Evolutionary conservation across 768 basidiomycete species (phyloP).

Genomic region (Mrakia hoshinonis): DNA sequence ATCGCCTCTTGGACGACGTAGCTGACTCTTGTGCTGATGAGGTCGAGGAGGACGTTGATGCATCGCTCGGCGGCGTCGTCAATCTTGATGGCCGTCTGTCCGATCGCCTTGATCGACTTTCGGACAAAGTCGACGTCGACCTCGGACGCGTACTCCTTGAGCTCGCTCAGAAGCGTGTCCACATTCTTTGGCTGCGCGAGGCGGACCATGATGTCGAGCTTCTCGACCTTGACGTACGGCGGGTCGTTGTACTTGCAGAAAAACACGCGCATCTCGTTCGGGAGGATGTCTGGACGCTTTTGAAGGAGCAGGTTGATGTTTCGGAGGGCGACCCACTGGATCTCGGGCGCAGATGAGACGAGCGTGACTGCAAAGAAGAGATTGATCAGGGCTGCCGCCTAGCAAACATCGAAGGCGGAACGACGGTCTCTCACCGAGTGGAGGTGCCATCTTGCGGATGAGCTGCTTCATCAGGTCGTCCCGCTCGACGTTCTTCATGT

Average conservation of each 20-base stretch:
- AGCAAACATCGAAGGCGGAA: neutral
- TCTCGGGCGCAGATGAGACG: conserved; percentile 92
- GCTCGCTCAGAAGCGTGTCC: conserved; percentile 79
- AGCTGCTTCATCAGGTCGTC: conserved; percentile 74
- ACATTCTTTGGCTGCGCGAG: conserved; percentile 91
- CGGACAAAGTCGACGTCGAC: conserved; percentile 97
- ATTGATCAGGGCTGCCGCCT: neutral
- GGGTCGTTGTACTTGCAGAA: conserved; percentile 99
- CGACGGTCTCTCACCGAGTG: conserved; percentile 56
- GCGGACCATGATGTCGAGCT: conserved; percentile 97
- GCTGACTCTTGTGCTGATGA: conserved; percentile 85
- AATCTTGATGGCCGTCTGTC: conserved; percentile 96
- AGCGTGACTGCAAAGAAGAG: conserved; percentile 59
- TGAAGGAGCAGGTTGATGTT: conserved; percentile 98
- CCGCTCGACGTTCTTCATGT: conserved; percentile 64
- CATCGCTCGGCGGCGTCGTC: conserved; percentile 78
- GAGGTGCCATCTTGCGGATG: conserved; percentile 97
- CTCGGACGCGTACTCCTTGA: conserved; percentile 98
- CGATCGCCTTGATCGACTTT: conserved; percentile 94
- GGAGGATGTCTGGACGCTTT: conserved; percentile 77
- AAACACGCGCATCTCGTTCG: conserved; percentile 97
- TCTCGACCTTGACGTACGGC: conserved; percentile 96
- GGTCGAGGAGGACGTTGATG: conserved; percentile 71
- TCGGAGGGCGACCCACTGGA: conserved; percentile 93
- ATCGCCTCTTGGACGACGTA: conserved; percentile 97